Evolutionary conservation across 345 rosid genomes (phyloP), one percentile per base, ranked within the genome.

Genomic region (Brassica cretica): DNA sequence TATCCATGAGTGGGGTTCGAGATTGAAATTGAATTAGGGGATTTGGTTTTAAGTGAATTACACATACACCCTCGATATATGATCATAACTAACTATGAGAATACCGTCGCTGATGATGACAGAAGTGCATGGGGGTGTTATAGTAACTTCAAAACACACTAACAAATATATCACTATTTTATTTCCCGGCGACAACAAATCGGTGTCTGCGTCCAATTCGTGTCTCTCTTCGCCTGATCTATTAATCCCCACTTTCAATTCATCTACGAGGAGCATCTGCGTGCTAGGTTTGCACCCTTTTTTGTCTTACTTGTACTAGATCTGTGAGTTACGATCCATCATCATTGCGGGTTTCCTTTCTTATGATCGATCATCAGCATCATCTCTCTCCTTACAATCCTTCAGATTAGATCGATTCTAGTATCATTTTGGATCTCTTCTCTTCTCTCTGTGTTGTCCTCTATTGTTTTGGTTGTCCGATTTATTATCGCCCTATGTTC

Each of bases 1-100:
- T 88, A 86, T 95, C 99, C 98, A 92, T 94, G 15, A 15, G 19
- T 10, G 66, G 15, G 41, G 12, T 64, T 72, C 37, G 49, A 61
- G 30, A 30, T 71, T 32, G 55, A 62, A 63, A 7, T 59, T 68
- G 21, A 64, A 12, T 44, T 44, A 11, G 61, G 70, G 24, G 4
- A 14, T 66, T 32, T 3, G 32, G 18, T 15, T 15, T 56, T 66
- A n/a, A n/a, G n/a, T n/a, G 5, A 15, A 32, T 82, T 67, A 85
- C 84, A 1, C 1, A 60, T 3, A 12, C 27, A 2, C 44, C 78
- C 84, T 71, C 8, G 0, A 53, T 9, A 10, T 16, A 1, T 21
- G 24, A 0, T 0, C 8, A 0, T 76, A 73, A 75, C 72, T 25
- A 73, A 73, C 24, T n/a, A n/a, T n/a, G 68, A 21, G 0, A 5